A percentile compares a stretch with the other conserved stretches of the same genome.
Evolutionary conservation across 1,284 basidiomycete species (phyloP).

Genomic region (Schizopora paradoxa): DNA sequence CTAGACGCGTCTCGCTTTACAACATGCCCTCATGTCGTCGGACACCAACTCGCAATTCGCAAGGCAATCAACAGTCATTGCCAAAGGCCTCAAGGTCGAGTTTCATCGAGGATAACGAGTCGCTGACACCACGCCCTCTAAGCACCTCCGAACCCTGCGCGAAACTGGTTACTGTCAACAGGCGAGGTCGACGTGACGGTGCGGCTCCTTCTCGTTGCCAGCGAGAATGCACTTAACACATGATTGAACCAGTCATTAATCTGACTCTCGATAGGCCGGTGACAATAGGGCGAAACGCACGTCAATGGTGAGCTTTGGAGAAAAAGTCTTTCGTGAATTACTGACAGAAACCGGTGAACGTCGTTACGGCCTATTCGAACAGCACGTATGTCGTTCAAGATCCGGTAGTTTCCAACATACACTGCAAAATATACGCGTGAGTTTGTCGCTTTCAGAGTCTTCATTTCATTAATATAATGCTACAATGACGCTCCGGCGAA

Average conservation of each 20-base stretch:
- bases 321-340: constrained; percentile 1
- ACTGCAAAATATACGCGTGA: constrained; percentile 77
- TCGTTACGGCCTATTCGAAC: constrained; percentile 1
- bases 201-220: neutral
- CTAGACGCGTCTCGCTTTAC: too few relatives aligned
- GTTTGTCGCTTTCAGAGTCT: constrained; percentile 21
- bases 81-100: too few relatives aligned
- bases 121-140: too few relatives aligned
- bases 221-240: too few relatives aligned
- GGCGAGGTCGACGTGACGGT: constrained; percentile 13
- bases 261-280: constrained; percentile 57
- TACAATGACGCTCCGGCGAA: constrained; percentile 23
- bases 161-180: constrained; percentile 11
- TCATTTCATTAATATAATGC: neutral
- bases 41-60: too few relatives aligned
- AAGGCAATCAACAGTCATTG: too few relatives aligned
- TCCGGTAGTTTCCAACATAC: constrained; percentile 54
- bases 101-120: too few relatives aligned
- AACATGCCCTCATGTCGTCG: too few relatives aligned
- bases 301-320: constrained; percentile 24
- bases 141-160: too few relatives aligned
- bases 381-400: constrained; percentile 49
- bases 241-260: constrained; percentile 50
- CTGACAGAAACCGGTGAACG: neutral
- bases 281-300: constrained; percentile 60